Conservation (phyloP, 2,329 filamentous ascomycete species). For the Talaromyces islandicus region DNA sequence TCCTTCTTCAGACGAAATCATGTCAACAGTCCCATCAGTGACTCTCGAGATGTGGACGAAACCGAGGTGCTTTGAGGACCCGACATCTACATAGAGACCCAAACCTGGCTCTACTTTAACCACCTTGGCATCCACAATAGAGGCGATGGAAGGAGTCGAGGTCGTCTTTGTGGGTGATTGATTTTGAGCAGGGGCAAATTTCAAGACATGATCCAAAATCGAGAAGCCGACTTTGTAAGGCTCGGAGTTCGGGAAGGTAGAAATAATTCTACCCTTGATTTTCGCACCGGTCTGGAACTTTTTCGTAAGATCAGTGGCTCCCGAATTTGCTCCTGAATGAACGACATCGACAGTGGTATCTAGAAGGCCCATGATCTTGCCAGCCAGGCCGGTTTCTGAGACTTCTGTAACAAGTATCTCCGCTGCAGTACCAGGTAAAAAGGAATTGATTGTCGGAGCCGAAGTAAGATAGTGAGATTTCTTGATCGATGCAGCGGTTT, state of each 20-base stretch:
- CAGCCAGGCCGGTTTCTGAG: constrained; percentile 66
- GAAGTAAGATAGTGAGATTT: constrained; percentile 62
- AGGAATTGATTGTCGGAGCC: constrained; percentile 81
- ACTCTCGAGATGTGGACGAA: constrained; percentile 95
- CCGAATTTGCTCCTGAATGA: constrained; percentile 72
- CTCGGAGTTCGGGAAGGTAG: constrained; percentile 73
- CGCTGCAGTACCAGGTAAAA: constrained; percentile 84
- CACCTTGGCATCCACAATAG: constrained; percentile 70
- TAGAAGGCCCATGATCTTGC: constrained; percentile 87
- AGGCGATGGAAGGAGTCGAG: constrained; percentile 50
- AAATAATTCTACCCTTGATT: constrained; percentile 79
- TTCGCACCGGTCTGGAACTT: constrained; percentile 81
- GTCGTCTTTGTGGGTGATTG: constrained; percentile 29
- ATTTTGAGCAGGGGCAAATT: constrained; percentile 45
- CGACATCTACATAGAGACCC: constrained; percentile 74
- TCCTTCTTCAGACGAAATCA: constrained; percentile 68
- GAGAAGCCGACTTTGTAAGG: constrained; percentile 83
- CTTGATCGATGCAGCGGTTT: constrained; percentile 62
- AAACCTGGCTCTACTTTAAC: constrained; percentile 71
- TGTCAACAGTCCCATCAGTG: constrained; percentile 83
- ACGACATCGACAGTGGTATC: constrained; percentile 87
- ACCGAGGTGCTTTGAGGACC: constrained; percentile 60
- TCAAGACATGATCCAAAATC: constrained; percentile 73
- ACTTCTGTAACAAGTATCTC: constrained; percentile 78
- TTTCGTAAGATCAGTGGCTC: constrained; percentile 63